Evolutionary conservation across 208 protist species (phyloP), one percentile per base, ranked within the genome.

Genomic region (Trypanosomatidae sp.): DNA sequence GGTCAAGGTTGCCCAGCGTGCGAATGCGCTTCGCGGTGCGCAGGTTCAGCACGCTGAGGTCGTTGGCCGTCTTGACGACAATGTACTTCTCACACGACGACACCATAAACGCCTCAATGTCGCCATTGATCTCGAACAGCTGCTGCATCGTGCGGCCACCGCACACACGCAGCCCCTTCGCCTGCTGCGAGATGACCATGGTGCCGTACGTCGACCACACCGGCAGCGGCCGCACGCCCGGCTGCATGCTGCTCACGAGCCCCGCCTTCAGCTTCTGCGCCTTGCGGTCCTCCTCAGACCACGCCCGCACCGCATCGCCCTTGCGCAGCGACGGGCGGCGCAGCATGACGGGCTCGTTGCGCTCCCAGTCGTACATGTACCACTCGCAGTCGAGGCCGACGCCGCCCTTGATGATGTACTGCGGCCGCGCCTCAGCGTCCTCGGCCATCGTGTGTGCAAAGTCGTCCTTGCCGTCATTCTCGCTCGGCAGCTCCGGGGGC

Each of bases 51-150:
- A 93, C 67, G 58, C 66, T 78, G 26, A 90, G 53, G 48, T 90
- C 80, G 45, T 86, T 86, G 19, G 66, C 37, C 5, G 77, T 88
- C 44, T 84, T 76, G 16, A 88, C 60, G 35, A 93, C 78, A 41
- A 93, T 76, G 56, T 85, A 93, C 58, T 87, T 82, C 63, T 93
- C 85, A 39, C 71, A 69, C 33, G 77, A 74, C 2, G 85, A 93
- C 27, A 93, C 67, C 60, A 86, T 71, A 54, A 90, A 90, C 13
- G 77, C 80, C 28, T 67, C 69, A 7, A 90, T 71, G 39, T 81
- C 64, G 48, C 76, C 64, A 16, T 66, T 59, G 27, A 93, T 77
- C 43, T 85, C 78, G 56, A 86, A 90, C 21, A 90, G 65, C 16
- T 83, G 57, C 32, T 78, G 61, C 79, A 93, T 90, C 42, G 61